Evolutionary conservation across 1,284 basidiomycete genomes (phyloP), one percentile per base, ranked within the genome.

Genomic region (Singerocomus inundabilis): DNA sequence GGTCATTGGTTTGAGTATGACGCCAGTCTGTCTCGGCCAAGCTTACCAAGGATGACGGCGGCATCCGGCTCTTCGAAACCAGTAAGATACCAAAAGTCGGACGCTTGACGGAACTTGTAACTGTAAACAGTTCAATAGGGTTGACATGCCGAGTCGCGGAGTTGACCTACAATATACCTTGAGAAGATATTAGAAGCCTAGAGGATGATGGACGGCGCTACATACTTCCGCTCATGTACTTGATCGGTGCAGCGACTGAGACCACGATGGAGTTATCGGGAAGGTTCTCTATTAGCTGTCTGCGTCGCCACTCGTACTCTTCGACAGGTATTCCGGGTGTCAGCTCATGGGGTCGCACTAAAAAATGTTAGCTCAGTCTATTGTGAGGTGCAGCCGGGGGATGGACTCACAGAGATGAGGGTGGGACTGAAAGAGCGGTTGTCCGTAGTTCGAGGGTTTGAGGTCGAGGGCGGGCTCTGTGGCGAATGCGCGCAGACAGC

Each of bases 51-150:
- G 30, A 98, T 77, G 25, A 98, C 74, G 1, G 91, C 93, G 12
- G 94, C 83, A 54, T 97, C 89, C 0, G 94, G 91, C 68, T 98
- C 96, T 54, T 94, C 84, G 63, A 97, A 97, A 6, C 97, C 96
- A 0, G 95, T 95, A 11, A 98, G 75, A 66, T 98, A 98, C 86
- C 85, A 91, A 67, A 96, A 93, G 70, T 96, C 88, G 37, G 93
- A 95, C 1, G 85, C 83, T 70, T 98, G 96, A 33, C 96, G 83
- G 66, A 93, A 98, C 68, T 94, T 94, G 77, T 98, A 98, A 69
- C 93, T 96, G 56, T 29, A 55, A 26, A 49, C 15, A 12, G 39
- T 50, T 53, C 47, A 63, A 52, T 46, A 40, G 13, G 38, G 48
- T 15, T 15, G 34, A 33, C 41, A 28, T n/a, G 35, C 15, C 30